Conservation (phyloP, 1,284 basidiomycete species). For the Chalciporus sp. region DNA sequence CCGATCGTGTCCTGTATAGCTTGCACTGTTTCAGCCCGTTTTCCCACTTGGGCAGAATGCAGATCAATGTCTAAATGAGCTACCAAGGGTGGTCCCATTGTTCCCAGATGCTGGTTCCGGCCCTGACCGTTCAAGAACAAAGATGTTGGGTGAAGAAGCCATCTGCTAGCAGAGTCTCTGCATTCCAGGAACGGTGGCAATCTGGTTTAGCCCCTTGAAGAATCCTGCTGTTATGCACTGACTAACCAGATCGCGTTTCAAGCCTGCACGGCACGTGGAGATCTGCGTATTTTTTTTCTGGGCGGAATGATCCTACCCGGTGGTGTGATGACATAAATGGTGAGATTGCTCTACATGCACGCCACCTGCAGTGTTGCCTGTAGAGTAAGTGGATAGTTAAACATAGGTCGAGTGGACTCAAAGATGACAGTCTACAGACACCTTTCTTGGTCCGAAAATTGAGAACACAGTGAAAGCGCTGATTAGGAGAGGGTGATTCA, state of each 20-base stretch:
- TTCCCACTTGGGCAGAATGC: not conserved
- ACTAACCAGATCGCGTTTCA: not conserved
- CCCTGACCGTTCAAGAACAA: not conserved
- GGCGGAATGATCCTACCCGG: not conserved
- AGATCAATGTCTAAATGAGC: not conserved
- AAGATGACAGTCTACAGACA: conserved; percentile 12
- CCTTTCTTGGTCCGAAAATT: not conserved
- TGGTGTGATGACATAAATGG: not conserved
- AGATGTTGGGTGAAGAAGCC: conserved; percentile 5
- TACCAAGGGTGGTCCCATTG: not conserved
- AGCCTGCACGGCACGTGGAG: not conserved
- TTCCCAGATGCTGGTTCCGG: conserved; percentile 5
- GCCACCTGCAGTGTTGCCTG: conserved; percentile 4
- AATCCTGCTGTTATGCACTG: not conserved
- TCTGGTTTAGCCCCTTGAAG: not conserved
- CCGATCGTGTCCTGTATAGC: not conserved
- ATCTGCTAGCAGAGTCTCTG: not conserved
- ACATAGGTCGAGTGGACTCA: conserved; percentile 3
- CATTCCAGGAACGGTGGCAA: conserved; percentile 6
- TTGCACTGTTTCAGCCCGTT: not conserved
- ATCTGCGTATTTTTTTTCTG: not conserved
- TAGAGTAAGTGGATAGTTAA: conserved; percentile 8
- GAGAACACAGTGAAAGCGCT: conserved; percentile 10
- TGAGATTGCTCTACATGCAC: not conserved
- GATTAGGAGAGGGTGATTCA: conserved; percentile 26